These are phyloP conservation scores for Cicer arietinum DNA, from an alignment of 306 rosid species.

Conservation along the genomic window DNA sequence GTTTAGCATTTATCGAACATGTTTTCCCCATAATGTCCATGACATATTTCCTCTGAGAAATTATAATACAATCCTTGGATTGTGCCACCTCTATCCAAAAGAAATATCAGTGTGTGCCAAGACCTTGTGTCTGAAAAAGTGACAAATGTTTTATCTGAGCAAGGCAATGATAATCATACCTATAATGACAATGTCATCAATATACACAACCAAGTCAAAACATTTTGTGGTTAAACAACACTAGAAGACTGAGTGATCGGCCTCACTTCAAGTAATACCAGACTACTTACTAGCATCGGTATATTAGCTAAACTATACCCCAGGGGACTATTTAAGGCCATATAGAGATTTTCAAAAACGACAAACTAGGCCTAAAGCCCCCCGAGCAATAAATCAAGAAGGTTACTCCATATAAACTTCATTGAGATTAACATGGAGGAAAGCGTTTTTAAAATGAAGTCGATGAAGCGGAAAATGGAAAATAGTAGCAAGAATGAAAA, in stretches of 20 bases:
- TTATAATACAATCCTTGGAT: neutral
- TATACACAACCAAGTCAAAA: neutral
- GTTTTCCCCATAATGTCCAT: neutral
- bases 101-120: neutral
- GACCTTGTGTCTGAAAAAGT: neutral
- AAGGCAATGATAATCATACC: neutral
- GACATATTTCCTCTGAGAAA: neutral
- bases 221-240: neutral
- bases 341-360: neutral
- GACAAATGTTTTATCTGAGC: constrained; percentile 3
- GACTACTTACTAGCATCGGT: neutral
- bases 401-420: constrained; percentile 5
- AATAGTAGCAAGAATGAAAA: neutral
- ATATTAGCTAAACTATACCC: neutral
- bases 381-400: neutral
- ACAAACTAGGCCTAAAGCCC: neutral
- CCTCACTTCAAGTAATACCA: neutral
- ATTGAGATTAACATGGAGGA: neutral
- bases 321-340: neutral
- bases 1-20: neutral
- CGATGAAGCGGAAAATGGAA: neutral
- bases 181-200: neutral
- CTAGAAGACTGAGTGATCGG: constrained; percentile 1
- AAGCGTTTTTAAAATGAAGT: neutral
- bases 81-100: neutral